Evolutionary conservation across 768 basidiomycete genomes (phyloP), one percentile per base, ranked within the genome.

Genomic region (Coprinopsis strossmayeri): DNA sequence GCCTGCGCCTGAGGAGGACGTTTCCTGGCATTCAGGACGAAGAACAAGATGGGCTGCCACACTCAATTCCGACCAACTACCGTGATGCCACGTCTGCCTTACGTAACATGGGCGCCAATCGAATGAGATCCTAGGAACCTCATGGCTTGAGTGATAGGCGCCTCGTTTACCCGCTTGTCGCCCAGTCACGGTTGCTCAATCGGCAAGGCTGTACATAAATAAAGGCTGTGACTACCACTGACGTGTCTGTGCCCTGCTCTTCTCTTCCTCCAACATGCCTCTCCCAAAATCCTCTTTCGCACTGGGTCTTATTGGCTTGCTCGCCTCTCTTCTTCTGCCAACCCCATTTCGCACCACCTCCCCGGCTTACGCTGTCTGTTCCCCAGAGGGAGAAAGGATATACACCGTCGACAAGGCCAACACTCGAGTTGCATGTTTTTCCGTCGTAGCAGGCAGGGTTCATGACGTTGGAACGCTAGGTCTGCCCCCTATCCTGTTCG

Each of bases 401-500:
- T 87, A 87, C 56, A 84, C 82, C 15, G 82, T 87, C n/a, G 82
- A 89, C 58, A 61, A 64, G 4, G 48, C 60, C 25, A 72, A 76
- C 51, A 63, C 74, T 3, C 69, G 63, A 48, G 76, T 71, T 3
- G 77, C 88, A 57, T 89, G 87, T 54, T 69, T 90, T 30, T 73
- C 86, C 18, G 69, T 88, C 17, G 61, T 74, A 32, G 70, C 70
- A 23, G 62, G 68, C 30, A 59, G 64, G 48, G 79, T 90, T 52
- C 59, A 69, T 12, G 78, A 76, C 47, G 71, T 65, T 5, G 85
- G 85, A 38, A 69, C 72, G 53, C 63, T 81, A 35, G 70, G 85
- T 86, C 51, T 54, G 77, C 69, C 34, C 23, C 10, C 23, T 34
- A 1, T 21, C 13, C 9, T 11, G 2, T 13, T 24, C 15, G 35